These are phyloP conservation scores for Saccharomycopsis javanensis DNA, from an alignment of 805 yeast species.

Conservation along the genomic window DNA sequence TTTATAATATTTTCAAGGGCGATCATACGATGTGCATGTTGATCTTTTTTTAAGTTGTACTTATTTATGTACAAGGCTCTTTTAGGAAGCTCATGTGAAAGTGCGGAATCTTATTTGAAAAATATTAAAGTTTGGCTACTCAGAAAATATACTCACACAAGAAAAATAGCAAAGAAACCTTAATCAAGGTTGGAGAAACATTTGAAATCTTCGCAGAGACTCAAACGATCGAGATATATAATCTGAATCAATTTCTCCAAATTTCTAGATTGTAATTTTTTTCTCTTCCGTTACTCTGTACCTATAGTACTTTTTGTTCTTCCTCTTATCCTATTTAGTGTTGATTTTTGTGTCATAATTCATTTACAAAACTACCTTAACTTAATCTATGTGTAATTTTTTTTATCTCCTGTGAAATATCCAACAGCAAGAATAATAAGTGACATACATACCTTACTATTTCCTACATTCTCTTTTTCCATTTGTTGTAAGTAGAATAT, in stretches of 20 bases:
- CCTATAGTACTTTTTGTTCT: background rate
- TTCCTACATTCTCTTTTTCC: background rate
- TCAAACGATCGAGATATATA: background rate
- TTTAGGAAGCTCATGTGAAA: background rate
- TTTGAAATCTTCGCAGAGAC: background rate
- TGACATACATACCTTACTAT: too few relatives aligned
- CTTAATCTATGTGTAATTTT: too few relatives aligned
- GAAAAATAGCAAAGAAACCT: background rate
- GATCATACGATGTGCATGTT: slow-evolving; percentile 2
- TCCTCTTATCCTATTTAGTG: background rate
- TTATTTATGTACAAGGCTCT: background rate
- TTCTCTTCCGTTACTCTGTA: too few relatives aligned
- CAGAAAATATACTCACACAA: background rate
- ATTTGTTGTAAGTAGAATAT: background rate
- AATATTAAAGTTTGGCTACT: background rate
- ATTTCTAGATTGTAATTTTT: background rate
- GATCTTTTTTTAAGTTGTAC: background rate
- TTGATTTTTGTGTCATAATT: too few relatives aligned
- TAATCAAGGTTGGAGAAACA: background rate
- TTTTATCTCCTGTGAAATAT: too few relatives aligned
- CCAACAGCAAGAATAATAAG: background rate
- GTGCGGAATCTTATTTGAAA: background rate
- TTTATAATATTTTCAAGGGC: background rate
- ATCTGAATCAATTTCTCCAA: background rate
- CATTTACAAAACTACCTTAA: too few relatives aligned